These are phyloP conservation scores for Prinsepia uniflora DNA, from an alignment of 306 rosid species.

Conservation along the genomic window DNA sequence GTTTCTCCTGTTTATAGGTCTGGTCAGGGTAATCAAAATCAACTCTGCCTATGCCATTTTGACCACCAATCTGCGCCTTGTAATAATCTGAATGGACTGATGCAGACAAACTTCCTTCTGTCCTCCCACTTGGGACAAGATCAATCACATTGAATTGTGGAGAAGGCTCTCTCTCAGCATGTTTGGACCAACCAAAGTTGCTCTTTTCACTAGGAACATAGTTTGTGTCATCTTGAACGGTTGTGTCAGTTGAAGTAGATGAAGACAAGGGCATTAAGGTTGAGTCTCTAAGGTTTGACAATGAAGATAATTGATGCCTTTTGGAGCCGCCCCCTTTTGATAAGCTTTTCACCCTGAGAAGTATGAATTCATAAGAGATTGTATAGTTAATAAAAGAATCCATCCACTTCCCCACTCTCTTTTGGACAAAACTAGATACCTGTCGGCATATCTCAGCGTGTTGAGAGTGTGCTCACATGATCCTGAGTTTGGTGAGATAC, in stretches of 20 bases:
- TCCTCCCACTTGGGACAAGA: constrained; percentile 59
- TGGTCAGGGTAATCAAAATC: constrained; percentile 45
- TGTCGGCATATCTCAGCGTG: constrained; percentile 85
- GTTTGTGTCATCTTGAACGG: constrained; percentile 45
- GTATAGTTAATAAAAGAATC: neutral
- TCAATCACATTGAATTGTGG: constrained; percentile 43
- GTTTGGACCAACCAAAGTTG: constrained; percentile 75
- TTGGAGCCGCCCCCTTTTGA: constrained; percentile 63
- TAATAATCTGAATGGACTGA: constrained; percentile 45
- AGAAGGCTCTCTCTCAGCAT: constrained; percentile 59
- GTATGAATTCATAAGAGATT: constrained; percentile 8
- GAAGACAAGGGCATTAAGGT: constrained; percentile 49
- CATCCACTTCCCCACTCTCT: neutral
- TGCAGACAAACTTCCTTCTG: constrained; percentile 46
- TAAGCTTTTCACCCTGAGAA: constrained; percentile 65
- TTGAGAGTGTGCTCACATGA: constrained; percentile 86
- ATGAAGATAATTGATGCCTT: constrained; percentile 56
- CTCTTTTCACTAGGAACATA: constrained; percentile 50
- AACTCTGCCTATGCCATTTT: constrained; percentile 42
- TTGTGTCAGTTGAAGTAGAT: constrained; percentile 35
- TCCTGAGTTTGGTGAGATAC: constrained; percentile 85
- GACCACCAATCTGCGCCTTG: constrained; percentile 47
- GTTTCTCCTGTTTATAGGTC: constrained; percentile 43
- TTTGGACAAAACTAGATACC: constrained; percentile 35
- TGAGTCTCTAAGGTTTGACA: constrained; percentile 55